Evolutionary conservation across 2,329 filamentous ascomycete species (phyloP).

Genomic region (Dothideomycetes sp.): DNA sequence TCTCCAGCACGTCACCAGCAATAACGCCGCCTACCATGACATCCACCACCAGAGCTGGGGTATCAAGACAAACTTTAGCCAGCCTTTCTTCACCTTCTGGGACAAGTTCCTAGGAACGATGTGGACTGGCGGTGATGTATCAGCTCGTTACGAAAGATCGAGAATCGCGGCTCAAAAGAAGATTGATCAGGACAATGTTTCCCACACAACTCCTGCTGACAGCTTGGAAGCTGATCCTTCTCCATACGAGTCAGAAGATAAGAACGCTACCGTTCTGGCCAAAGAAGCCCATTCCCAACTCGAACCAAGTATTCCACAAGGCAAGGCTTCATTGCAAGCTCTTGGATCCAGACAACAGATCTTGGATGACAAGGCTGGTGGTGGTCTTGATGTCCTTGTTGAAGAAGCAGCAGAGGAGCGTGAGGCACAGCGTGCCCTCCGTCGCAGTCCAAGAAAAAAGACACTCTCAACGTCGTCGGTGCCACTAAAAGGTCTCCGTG

Average conservation of each 20-base stretch:
- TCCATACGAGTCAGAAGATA: conserved; percentile 22
- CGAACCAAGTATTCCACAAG: conserved; percentile 23
- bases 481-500: conserved; percentile 15
- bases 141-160: conserved; percentile 49
- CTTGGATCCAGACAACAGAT: conserved; percentile 32
- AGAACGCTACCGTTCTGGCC: conserved; percentile 18
- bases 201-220: conserved; percentile 12
- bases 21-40: conserved; percentile 95
- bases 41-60: conserved; percentile 99
- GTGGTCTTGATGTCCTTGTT: conserved; percentile 28
- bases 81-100: conserved; percentile 43
- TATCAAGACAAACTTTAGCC: conserved; percentile 85
- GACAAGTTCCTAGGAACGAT: conserved; percentile 72
- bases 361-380: conserved; percentile 29
- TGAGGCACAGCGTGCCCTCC: conserved; percentile 23
- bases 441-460: conserved; percentile 35
- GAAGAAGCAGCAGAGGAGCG: conserved; percentile 35
- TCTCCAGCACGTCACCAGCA: conserved; percentile 80
- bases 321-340: conserved; percentile 33
- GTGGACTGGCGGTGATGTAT: conserved; percentile 63
- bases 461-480: conserved; percentile 27
- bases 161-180: conserved; percentile 48
- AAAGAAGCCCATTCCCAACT: conserved; percentile 16
- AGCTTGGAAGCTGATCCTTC: conserved; percentile 11
- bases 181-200: conserved; percentile 32